Percentiles rank a stretch among this genome's conserved stretches.
Evolutionary conservation across 805 yeast species (phyloP).

Genomic region (Torulaspora franciscae): DNA sequence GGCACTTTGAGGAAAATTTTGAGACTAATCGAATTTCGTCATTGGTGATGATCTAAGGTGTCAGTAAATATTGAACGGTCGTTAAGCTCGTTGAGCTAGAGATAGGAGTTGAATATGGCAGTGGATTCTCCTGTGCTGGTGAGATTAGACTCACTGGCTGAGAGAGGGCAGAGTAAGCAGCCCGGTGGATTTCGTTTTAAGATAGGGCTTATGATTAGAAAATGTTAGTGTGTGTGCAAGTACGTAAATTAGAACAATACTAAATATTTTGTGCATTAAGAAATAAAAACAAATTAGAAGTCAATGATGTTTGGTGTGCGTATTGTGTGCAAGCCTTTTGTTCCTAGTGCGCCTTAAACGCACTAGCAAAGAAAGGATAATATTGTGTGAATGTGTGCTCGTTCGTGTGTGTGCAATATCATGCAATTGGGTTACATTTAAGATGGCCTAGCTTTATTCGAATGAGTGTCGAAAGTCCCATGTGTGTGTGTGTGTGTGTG

Average conservation of each 20-base stretch:
- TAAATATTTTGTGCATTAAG: conserved; percentile 16
- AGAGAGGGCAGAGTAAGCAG: neutral
- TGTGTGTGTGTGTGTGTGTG: conserved; percentile 17
- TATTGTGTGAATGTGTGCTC: conserved; percentile 6
- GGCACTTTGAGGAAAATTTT: conserved; percentile 3
- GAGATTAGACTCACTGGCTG: neutral
- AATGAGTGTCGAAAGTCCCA: neutral
- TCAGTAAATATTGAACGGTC: neutral
- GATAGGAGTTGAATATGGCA: neutral
- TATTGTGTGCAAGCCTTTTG: conserved; percentile 11
- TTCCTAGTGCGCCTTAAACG: neutral
- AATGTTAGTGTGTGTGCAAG: conserved; percentile 19
- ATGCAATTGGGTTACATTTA: neutral
- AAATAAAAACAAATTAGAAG: conserved; percentile 12
- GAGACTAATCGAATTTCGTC: neutral
- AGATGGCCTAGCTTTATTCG: neutral
- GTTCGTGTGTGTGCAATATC: neutral
- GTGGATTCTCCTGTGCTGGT: neutral
- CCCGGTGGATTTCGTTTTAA: neutral
- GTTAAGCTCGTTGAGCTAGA: neutral
- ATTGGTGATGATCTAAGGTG: neutral
- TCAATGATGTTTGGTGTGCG: conserved; percentile 12
- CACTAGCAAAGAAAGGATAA: conserved; percentile 8
- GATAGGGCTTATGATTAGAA: neutral
- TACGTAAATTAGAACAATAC: conserved; percentile 13